Percentiles rank a stretch among this genome's conserved stretches.
Conservation (phyloP, 306 rosid species). For the Lagenaria siceraria region DNA sequence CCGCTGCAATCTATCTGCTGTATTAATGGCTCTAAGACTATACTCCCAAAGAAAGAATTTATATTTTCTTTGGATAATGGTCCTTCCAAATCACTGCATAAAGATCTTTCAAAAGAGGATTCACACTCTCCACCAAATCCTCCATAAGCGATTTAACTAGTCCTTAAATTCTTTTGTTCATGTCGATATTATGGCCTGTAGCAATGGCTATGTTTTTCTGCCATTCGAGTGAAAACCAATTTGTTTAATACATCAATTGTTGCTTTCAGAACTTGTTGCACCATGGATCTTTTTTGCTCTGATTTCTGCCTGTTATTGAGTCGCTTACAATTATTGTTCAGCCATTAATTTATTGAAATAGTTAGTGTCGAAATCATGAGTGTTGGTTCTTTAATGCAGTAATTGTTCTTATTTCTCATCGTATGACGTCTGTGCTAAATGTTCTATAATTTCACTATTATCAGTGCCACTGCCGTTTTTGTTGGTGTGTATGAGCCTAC, state of each 20-base stretch:
- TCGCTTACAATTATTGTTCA: neutral
- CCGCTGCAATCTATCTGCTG: no score
- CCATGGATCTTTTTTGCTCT: neutral
- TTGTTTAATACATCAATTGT: neutral
- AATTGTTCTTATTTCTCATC: neutral
- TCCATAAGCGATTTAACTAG: neutral
- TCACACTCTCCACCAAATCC: no score
- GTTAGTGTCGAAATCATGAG: neutral
- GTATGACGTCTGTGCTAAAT: slow-evolving; percentile 3
- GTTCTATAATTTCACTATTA: slow-evolving; percentile 8
- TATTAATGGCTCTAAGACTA: no score
- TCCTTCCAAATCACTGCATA: no score
- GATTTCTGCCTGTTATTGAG: neutral
- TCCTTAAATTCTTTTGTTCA: neutral
- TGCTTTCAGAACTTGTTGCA: neutral
- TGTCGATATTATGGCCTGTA: neutral
- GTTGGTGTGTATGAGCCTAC: slow-evolving; percentile 75
- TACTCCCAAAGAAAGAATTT: no score
- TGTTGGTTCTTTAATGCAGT: neutral
- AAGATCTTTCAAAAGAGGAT: no score
- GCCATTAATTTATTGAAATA: neutral
- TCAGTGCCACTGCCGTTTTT: slow-evolving; percentile 76
- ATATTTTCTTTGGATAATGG: no score
- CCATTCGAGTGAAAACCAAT: neutral
- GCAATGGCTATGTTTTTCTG: neutral